phyloP scores from a whole-genome alignment of 2,329 filamentous ascomycete species.

The Sclerotinia trifoliorum region DNA sequence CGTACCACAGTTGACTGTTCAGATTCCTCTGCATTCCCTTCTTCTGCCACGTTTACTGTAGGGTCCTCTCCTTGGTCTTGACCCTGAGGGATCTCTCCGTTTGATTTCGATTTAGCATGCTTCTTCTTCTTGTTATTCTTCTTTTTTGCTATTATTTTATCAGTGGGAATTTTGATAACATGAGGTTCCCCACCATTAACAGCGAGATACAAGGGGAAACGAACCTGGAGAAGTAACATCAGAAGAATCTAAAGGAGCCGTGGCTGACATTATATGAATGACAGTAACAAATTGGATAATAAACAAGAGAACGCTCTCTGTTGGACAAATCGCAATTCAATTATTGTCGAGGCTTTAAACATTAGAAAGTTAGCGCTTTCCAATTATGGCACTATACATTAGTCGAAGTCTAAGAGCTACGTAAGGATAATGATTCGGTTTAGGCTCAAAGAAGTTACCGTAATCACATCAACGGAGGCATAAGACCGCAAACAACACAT shows the following conservation, averaged over 20 bases:
- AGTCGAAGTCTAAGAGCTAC: conserved; percentile 9
- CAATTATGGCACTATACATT: conserved; percentile 2
- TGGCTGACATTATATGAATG: conserved; percentile 38
- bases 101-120: conserved; percentile 45
- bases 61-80: conserved; percentile 40
- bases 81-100: conserved; percentile 40
- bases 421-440: conserved; percentile 8
- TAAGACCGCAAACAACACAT: neutral
- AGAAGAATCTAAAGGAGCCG: conserved; percentile 36
- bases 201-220: conserved; percentile 24
- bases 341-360: conserved; percentile 4
- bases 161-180: conserved; percentile 28
- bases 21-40: conserved; percentile 46
- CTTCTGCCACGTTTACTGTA: conserved; percentile 43
- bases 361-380: neutral
- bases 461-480: neutral
- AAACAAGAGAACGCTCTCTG: neutral
- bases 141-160: conserved; percentile 46
- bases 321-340: conserved; percentile 13
- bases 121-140: conserved; percentile 59
- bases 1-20: conserved; percentile 38
- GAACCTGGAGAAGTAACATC: conserved; percentile 37
- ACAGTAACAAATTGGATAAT: neutral
- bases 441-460: conserved; percentile 8
- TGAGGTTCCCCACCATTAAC: conserved; percentile 22